Evolutionary conservation across 202 grass and related monocot genomes (phyloP).

Genomic region (Elaeis oleifera): DNA sequence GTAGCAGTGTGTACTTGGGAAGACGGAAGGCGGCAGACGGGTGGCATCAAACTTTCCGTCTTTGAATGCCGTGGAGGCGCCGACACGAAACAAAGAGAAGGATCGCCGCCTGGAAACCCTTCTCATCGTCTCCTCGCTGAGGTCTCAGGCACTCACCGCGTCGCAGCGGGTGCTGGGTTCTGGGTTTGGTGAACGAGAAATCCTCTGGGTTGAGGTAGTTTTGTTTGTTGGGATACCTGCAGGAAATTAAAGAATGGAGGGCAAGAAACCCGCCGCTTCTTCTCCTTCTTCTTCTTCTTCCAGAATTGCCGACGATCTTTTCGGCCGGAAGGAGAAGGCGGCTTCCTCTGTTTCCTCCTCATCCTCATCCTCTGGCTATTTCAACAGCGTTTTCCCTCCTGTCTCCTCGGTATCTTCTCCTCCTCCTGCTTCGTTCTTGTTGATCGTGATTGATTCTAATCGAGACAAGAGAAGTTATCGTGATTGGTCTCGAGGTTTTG

Average conservation of each 20-base stretch:
- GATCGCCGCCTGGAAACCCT: not conserved
- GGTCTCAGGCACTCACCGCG: not conserved
- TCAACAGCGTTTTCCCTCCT: constrained; percentile 46
- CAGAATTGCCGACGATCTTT: constrained; percentile 29
- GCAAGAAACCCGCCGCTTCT: constrained; percentile 22
- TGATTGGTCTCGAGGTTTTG: too few relatives aligned
- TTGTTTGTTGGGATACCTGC: constrained; percentile 7
- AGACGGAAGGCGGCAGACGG: too few relatives aligned
- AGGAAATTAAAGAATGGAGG: constrained; percentile 8
- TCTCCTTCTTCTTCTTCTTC: not conserved
- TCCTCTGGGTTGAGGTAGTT: constrained; percentile 7
- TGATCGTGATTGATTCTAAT: not conserved
- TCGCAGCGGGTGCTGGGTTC: not conserved
- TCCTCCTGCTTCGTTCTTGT: not conserved
- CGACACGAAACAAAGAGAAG: constrained; percentile 6
- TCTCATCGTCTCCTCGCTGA: not conserved
- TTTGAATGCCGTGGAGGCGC: constrained; percentile 5
- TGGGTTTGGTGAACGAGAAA: not conserved
- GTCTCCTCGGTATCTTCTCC: constrained; percentile 4
- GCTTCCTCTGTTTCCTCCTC: not conserved
- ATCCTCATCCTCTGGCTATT: constrained; percentile 23
- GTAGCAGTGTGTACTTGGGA: too few relatives aligned
- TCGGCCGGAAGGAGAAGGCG: constrained; percentile 16
- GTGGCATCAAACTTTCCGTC: not conserved
- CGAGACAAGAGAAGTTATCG: too few relatives aligned